Conservation (phyloP, 257 asterid species). For the Nicotiana obtusifolia region DNA sequence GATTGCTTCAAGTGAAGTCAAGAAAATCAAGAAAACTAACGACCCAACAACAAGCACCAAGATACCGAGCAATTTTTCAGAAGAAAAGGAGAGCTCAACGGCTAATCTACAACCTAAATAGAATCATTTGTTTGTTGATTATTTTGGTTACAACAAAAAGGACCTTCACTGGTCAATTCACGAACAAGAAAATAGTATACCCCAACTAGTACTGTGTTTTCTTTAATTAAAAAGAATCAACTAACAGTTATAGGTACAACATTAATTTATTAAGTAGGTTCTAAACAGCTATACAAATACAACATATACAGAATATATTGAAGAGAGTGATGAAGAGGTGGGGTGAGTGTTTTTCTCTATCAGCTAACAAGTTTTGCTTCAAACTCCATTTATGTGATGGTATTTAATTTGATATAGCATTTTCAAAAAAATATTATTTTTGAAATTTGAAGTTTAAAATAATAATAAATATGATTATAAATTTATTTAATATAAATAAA, state of each 20-base stretch:
- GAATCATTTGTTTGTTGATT: slow-evolving; percentile 3
- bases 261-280: neutral
- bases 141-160: slow-evolving; percentile 20
- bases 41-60: slow-evolving; percentile 55
- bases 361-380: neutral
- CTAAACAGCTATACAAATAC: neutral
- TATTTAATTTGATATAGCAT: too few species aligned
- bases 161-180: slow-evolving; percentile 33
- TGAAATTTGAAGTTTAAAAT: too few species aligned
- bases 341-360: neutral
- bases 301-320: neutral
- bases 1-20: slow-evolving; percentile 62
- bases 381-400: too few species aligned
- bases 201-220: neutral
- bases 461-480: too few species aligned
- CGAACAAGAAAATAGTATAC: slow-evolving; percentile 27
- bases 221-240: neutral
- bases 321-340: neutral
- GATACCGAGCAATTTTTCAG: slow-evolving; percentile 32
- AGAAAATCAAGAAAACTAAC: slow-evolving; percentile 34
- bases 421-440: too few species aligned
- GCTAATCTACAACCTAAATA: slow-evolving; percentile 27
- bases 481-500: too few species aligned
- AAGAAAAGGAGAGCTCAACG: slow-evolving; percentile 67
- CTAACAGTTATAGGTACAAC: neutral